Percentiles rank a stretch among this genome's conserved stretches.
phyloP scores from a whole-genome alignment of 305 asterid species.

The Fraxinus velutina region DNA sequence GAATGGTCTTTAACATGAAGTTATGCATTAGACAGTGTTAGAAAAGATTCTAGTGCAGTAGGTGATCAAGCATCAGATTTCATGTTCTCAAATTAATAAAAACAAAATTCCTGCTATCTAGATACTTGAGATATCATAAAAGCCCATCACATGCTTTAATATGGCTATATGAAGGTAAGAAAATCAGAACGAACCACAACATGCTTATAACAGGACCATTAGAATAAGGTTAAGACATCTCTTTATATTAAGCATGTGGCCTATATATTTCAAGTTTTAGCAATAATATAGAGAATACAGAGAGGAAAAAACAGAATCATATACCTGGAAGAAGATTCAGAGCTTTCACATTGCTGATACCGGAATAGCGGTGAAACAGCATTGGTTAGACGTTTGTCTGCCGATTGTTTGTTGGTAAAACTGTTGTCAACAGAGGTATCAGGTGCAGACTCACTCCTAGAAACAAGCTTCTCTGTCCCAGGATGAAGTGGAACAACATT shows the following conservation, averaged over 20 bases:
- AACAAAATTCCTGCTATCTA: neutral
- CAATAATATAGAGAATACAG: neutral
- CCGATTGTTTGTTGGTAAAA: conserved; percentile 37
- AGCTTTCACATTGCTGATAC: conserved; percentile 71
- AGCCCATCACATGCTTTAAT: conserved; percentile 7
- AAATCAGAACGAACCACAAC: conserved; percentile 1
- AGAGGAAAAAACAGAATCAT: conserved; percentile 13
- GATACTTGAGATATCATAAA: neutral
- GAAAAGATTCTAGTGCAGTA: neutral
- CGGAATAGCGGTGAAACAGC: conserved; percentile 57
- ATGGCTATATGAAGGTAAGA: conserved; percentile 1
- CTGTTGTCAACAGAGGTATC: conserved; percentile 36
- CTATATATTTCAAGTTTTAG: neutral
- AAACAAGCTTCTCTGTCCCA: conserved; percentile 38
- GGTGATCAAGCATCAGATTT: conserved; percentile 1
- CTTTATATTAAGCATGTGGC: neutral
- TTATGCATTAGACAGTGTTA: neutral
- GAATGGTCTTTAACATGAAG: neutral
- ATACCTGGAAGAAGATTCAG: conserved; percentile 87
- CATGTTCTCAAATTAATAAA: neutral
- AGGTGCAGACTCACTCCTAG: conserved; percentile 35
- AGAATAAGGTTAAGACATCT: neutral
- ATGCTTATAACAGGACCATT: neutral
- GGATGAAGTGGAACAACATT: conserved; percentile 32
- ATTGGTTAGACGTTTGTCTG: conserved; percentile 49